Evolutionary conservation across 768 basidiomycete species (phyloP).

Genomic region (Tulasnella sp.): DNA sequence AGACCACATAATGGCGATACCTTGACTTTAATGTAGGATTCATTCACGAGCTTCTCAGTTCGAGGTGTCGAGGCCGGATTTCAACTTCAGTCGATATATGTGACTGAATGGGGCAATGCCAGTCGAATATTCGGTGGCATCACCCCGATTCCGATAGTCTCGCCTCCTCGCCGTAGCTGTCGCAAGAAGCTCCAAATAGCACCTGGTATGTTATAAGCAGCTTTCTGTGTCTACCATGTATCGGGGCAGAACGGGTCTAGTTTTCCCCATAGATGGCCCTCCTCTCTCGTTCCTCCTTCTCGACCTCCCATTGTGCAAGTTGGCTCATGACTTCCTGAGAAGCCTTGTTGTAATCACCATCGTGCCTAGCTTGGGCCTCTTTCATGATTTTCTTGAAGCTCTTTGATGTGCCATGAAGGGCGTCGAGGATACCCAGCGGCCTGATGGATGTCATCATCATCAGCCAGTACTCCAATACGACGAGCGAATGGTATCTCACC

Average conservation of each 20-base stretch:
- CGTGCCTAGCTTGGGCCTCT: constrained; percentile 27
- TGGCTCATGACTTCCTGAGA: constrained; percentile 1
- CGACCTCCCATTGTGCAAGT: constrained; percentile 31
- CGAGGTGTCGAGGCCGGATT: too few species aligned
- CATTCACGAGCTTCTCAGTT: too few species aligned
- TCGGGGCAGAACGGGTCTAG: not conserved
- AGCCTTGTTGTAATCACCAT: constrained; percentile 27
- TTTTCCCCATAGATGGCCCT: constrained; percentile 1
- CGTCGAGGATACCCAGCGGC: constrained; percentile 26
- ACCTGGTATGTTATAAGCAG: too few species aligned
- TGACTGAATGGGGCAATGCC: too few species aligned
- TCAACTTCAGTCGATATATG: too few species aligned
- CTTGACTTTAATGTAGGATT: too few species aligned
- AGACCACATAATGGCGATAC: too few species aligned
- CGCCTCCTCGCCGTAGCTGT: too few species aligned
- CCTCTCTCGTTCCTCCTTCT: constrained; percentile 20
- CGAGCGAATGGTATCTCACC: not conserved
- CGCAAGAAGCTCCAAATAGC: too few species aligned
- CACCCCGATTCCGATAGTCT: too few species aligned
- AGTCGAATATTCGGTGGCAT: too few species aligned
- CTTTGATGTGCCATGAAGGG: constrained; percentile 30
- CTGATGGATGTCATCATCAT: not conserved
- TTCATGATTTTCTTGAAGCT: constrained; percentile 27
- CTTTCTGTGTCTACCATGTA: too few species aligned
- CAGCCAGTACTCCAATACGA: not conserved